Percentiles rank a stretch among this genome's conserved stretches.
Conservation (phyloP, 1,284 basidiomycete species). For the Mycosarcoma maydis region DNA sequence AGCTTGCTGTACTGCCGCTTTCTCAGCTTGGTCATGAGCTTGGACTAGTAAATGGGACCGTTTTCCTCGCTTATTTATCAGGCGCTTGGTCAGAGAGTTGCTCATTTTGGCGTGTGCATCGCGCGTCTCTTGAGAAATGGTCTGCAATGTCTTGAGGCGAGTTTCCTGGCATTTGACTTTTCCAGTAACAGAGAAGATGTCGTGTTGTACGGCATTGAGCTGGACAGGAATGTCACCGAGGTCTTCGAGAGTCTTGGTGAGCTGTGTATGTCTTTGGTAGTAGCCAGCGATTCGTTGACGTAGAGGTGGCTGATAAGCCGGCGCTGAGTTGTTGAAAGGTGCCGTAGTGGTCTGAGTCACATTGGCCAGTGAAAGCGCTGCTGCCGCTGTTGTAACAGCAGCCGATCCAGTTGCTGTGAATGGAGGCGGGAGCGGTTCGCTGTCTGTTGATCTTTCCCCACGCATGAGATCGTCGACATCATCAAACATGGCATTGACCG, state of each 20-base stretch:
- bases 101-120: conserved; percentile 21
- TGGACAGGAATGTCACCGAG: conserved; percentile 35
- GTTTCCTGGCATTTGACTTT: conserved; percentile 36
- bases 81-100: conserved; percentile 29
- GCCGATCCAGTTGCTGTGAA: conserved; percentile 11
- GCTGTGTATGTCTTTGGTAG: conserved; percentile 26
- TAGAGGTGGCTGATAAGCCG: conserved; percentile 36
- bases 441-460: neutral
- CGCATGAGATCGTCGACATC: conserved; percentile 25
- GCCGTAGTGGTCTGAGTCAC: neutral
- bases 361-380: conserved; percentile 18
- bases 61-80: conserved; percentile 33
- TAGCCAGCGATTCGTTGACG: conserved; percentile 25
- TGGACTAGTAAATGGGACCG: conserved; percentile 14
- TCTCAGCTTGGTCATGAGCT: conserved; percentile 20
- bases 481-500: conserved; percentile 29
- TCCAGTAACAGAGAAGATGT: conserved; percentile 34
- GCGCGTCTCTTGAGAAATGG: conserved; percentile 18
- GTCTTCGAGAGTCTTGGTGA: conserved; percentile 16
- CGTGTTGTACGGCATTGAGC: conserved; percentile 28
- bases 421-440: conserved; percentile 11
- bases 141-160: conserved; percentile 30
- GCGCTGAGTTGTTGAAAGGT: conserved; percentile 21
- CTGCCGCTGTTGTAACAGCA: conserved; percentile 24
- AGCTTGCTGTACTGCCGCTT: conserved; percentile 19